Percentiles rank a stretch among this genome's conserved stretches.
Evolutionary conservation across 805 yeast species (phyloP).

Genomic region (Kodamaea lidongshanica): DNA sequence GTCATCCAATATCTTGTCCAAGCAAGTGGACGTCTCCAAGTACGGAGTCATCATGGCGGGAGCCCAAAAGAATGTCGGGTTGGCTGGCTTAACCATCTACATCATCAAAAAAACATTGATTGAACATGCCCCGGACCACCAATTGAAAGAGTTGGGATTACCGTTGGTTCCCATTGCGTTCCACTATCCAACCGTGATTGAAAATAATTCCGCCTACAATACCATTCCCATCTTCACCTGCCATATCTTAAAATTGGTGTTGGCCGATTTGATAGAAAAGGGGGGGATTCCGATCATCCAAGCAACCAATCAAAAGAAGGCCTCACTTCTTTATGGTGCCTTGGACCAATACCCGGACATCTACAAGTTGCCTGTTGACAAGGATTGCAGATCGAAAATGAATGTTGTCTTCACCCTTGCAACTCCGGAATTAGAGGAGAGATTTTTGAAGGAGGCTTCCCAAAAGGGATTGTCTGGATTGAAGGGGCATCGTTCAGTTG

Average conservation of each 20-base stretch:
- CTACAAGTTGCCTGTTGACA: constrained; percentile 61
- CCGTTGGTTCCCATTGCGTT: constrained; percentile 86
- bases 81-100: constrained; percentile 91
- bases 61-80: constrained; percentile 96
- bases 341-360: constrained; percentile 62
- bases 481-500: constrained; percentile 95
- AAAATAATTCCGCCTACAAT: constrained; percentile 89
- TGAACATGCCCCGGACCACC: constrained; percentile 58
- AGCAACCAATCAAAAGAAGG: constrained; percentile 52
- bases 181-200: constrained; percentile 79
- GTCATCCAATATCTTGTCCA: constrained; percentile 88
- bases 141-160: constrained; percentile 51
- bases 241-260: constrained; percentile 76
- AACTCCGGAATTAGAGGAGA: constrained; percentile 56
- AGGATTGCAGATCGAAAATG: constrained; percentile 72
- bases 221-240: constrained; percentile 92
- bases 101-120: constrained; percentile 79
- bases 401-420: constrained; percentile 83
- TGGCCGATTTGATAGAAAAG: constrained; percentile 49
- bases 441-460: constrained; percentile 66
- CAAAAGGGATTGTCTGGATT: constrained; percentile 61
- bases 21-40: constrained; percentile 70
- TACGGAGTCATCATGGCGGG: constrained; percentile 94
- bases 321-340: constrained; percentile 54
- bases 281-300: constrained; percentile 75